Evolutionary conservation across 495 filamentous ascomycete species (phyloP), one percentile per base, ranked within the genome.

Genomic region (Rostrohypoxylon terebratum): DNA sequence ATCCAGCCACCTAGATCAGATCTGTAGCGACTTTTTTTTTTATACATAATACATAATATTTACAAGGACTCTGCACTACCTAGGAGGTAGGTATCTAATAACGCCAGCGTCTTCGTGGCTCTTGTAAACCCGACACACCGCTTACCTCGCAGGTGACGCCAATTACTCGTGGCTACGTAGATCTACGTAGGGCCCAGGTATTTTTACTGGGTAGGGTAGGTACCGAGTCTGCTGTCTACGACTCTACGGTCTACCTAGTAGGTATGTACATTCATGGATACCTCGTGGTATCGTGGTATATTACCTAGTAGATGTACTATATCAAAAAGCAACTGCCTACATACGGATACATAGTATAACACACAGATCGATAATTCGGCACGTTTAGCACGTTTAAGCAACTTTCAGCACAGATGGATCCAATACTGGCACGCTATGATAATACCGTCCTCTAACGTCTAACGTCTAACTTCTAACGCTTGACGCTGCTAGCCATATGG

Each of bases 91-190:
- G n/a, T n/a, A 50, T 50, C 21, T 50, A 50, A 23, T 50, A 50
- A 23, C 47, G 18, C 47, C 47, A 50, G 20, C 10, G 50, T 8
- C 50, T 25, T 25, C 21, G 31, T 36, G 28, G 34, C 51, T 55
- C 51, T 55, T 34, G 28, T 55, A 55, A 55, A 28, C 51, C 51
- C 51, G 51, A 34, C 31, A 55, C 51, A 55, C 51, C 51, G 51
- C 51, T 55, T 55, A 55, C 51, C 6, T 55, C n/a, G 48, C 48
- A 53, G 48, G 23, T 53, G n/a, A 4, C 7, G 13, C 10, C 16
- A n/a, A 44, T 25, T 51, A 8, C 20, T 51, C 47, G 47, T 25
- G 47, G 5, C 20, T 10, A 25, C 10, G 21, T 51, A 21, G 23
- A 14, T 44, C 40, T 44, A 44, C 34, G 11, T 38, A 38, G n/a